phyloP scores from a whole-genome alignment of 257 asterid genomes.

The Knoxia roxburghii region DNA sequence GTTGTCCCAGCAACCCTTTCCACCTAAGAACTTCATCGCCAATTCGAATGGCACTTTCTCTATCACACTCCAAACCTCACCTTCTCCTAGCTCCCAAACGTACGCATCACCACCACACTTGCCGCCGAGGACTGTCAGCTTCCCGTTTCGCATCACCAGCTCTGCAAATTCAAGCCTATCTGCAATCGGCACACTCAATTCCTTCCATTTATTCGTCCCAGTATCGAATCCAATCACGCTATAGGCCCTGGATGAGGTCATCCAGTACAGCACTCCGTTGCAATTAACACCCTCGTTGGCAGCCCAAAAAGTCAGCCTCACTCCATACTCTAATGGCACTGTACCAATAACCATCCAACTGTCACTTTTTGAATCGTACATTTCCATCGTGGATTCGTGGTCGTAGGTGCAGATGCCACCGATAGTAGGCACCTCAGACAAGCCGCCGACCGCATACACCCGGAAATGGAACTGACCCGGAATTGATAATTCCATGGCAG shows the following conservation, averaged over 20 bases:
- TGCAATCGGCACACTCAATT: slow-evolving; percentile 65
- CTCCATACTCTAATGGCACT: slow-evolving; percentile 69
- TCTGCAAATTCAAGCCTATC: slow-evolving; percentile 75
- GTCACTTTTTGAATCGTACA: slow-evolving; percentile 40
- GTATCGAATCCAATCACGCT: slow-evolving; percentile 60
- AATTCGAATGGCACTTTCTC: slow-evolving; percentile 52
- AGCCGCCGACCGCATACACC: slow-evolving; percentile 72
- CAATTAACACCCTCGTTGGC: slow-evolving; percentile 54
- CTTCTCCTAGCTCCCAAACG: slow-evolving; percentile 61
- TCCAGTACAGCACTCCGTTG: slow-evolving; percentile 64
- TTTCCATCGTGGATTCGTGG: slow-evolving; percentile 55
- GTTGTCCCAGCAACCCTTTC: slow-evolving; percentile 46
- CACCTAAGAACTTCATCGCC: slow-evolving; percentile 37
- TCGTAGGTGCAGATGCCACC: slow-evolving; percentile 37
- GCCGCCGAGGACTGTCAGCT: slow-evolving; percentile 61
- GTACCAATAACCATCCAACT: slow-evolving; percentile 35
- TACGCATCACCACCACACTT: slow-evolving; percentile 36
- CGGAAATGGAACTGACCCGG: slow-evolving; percentile 20
- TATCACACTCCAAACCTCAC: slow-evolving; percentile 43
- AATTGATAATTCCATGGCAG: slow-evolving; percentile 21
- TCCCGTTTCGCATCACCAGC: slow-evolving; percentile 48
- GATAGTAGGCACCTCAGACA: slow-evolving; percentile 49
- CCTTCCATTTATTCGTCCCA: slow-evolving; percentile 48
- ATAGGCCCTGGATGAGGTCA: slow-evolving; percentile 74
- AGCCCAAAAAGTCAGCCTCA: slow-evolving; percentile 86